Base-by-base conservation (phyloP, 306 rosid genomes). In the Trifolium dubium region DNA sequence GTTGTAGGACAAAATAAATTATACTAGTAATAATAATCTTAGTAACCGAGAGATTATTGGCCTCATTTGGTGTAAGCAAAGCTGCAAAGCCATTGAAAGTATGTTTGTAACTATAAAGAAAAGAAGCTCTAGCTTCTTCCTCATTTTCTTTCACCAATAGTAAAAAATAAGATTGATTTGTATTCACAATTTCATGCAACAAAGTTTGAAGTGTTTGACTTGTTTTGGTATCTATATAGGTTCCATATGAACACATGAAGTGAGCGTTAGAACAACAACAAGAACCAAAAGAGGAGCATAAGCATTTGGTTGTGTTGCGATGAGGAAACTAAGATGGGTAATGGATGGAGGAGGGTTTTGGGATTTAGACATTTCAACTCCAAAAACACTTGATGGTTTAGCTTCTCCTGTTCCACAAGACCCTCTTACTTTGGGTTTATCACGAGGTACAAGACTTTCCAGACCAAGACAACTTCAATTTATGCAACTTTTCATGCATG, bases 41-140 rank as follows among this genome's bases (percentile, higher is more conserved):
- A 30, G 1, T 83, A 93, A 96, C 97, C 2, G 91, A 88, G 41
- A 94, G 72, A 34, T 74, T 79, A 18, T 88, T 55, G 71, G 96
- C 97, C 84, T 94, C 88, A 28, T 85, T 64, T 4, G 83, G 79
- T 11, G 85, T 78, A 75, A 94, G 98, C n/a, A 90, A 29, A 3
- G 98, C 97, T 8, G 98, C 97, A 64, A 94, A 94, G 85, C 95
- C 98, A 82, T 94, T 94, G 85, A 94, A 74, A 72, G 76, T 79
- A 78, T 84, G 91, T 60, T 88, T 94, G 86, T 94, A 94, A 53
- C 96, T 91, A 83, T 94, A 94, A 69, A 94, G 79, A 79, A 87
- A 82, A 17, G 91, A 91, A 54, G 71, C 81, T 81, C 31, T 72
- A 13, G 97, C 96, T 37, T 86, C 95, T 17, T 88, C 84, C 76